These are phyloP conservation scores for Hemerocallis citrina DNA, from an alignment of 106 monocot species.

Conservation along the genomic window DNA sequence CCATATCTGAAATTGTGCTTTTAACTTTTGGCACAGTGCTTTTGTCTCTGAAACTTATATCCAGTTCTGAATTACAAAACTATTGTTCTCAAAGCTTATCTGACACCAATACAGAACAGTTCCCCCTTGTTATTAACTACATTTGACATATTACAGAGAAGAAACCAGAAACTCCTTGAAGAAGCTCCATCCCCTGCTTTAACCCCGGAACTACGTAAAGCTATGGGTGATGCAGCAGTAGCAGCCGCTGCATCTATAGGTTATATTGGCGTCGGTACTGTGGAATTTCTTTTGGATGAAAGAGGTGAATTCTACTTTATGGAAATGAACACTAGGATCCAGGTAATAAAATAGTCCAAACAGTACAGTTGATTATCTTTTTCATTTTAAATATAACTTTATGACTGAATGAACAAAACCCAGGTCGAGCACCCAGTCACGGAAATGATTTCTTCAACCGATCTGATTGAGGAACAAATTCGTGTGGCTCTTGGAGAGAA, in stretches of 20 bases:
- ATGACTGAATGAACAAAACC: conserved; percentile 3
- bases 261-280: conserved; percentile 92
- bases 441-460: conserved; percentile 95
- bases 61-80: no score
- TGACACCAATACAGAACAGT: no score
- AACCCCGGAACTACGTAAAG: conserved; percentile 80
- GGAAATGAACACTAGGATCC: conserved; percentile 99
- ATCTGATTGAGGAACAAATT: conserved; percentile 93
- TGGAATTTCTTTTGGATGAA: conserved; percentile 93
- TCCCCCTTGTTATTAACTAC: no score
- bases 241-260: conserved; percentile 92
- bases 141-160: conserved; percentile 42
- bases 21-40: no score
- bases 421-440: conserved; percentile 96
- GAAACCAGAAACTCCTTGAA: conserved; percentile 92
- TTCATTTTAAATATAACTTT: neutral
- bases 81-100: no score
- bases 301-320: conserved; percentile 86
- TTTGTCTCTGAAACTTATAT: no score
- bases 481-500: conserved; percentile 87
- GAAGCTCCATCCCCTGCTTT: conserved; percentile 96
- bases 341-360: conserved; percentile 34
- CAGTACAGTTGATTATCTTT: neutral
- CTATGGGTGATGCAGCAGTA: conserved; percentile 97
- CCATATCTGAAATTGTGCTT: no score